Evolutionary conservation across 352 stramenopile genomes (phyloP), one percentile per base, ranked within the genome.

Genomic region (Globisporangium spiculum): DNA sequence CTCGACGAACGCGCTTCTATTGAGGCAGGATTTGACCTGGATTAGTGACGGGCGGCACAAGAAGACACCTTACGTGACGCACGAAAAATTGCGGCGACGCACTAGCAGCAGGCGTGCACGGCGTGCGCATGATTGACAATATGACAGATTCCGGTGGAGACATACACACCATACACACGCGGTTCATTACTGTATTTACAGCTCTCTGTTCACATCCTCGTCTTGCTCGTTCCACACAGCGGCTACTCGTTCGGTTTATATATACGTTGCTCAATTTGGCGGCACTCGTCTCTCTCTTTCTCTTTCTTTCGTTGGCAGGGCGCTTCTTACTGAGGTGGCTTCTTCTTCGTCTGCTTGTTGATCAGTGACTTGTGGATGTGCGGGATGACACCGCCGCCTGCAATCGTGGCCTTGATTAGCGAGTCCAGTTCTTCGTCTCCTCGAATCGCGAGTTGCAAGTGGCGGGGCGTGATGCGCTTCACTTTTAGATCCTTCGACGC

Each of bases 311-410:
- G 16, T 46, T 16, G 14, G 38, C 14, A 14, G 38, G 4, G 27
- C 53, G 16, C 27, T 59, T n/a, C 62, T 73, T 89, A 92, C 71
- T 92, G 80, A 60, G 83, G 76, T 57, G 84, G 78, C 68, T 92
- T 93, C 82, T 96, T 95, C 79, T 96, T 96, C 63, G 80, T 84
- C 72, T 92, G 81, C 89, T 99, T 99, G 89, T 98, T 99, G 80
- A 99, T 99, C 59, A 99, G 96, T 58, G 95, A 98, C 86, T 99
- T 99, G 95, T 99, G 98, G 79, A 99, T 99, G 86, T 99, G 95
- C 38, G 98, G 98, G 75, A 99, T 99, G 64, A 99, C 98, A 91
- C 98, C 98, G 74, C 98, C 98, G 70, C 98, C 98, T 24, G 98
- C 98, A 85, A 99, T 99, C 60, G 98, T 99, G 36, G 98, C 98